Evolutionary conservation across 1,284 basidiomycete genomes (phyloP).

Genomic region (Chiua sp.): DNA sequence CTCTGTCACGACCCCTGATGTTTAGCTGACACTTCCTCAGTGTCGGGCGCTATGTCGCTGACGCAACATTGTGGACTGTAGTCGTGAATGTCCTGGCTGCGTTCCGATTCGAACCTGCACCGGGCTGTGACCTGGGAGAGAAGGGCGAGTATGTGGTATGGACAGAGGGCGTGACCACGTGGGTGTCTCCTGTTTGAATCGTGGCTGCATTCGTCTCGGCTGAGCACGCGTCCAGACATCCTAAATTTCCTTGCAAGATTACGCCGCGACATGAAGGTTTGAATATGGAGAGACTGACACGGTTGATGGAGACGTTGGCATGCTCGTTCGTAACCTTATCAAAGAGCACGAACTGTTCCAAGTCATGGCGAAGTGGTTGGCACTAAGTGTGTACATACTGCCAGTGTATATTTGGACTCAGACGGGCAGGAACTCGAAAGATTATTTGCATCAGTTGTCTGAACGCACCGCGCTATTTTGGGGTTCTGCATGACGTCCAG

Average conservation of each 20-base stretch:
- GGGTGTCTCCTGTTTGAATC: neutral
- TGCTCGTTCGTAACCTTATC: neutral
- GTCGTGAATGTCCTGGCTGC: constrained; percentile 14
- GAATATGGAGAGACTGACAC: neutral
- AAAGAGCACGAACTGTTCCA: no score
- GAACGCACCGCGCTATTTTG: neutral
- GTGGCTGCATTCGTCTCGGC: neutral
- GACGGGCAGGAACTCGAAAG: neutral
- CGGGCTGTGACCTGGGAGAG: constrained; percentile 9
- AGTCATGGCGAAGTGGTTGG: no score
- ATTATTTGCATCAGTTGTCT: neutral
- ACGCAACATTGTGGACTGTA: constrained; percentile 24
- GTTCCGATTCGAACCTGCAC: constrained; percentile 8
- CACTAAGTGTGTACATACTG: no score
- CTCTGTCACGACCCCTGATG: no score
- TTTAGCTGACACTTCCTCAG: no score
- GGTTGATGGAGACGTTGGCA: neutral
- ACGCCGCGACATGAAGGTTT: constrained; percentile 9
- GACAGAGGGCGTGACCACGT: constrained; percentile 16
- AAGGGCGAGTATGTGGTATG: constrained; percentile 14
- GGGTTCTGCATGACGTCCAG: no score
- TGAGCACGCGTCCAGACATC: constrained; percentile 3
- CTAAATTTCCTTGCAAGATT: constrained; percentile 12
- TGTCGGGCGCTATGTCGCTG: constrained; percentile 33
- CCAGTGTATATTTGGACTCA: neutral